Evolutionary conservation across 257 asterid genomes (phyloP).

Genomic region (Coffea eugenioides): DNA sequence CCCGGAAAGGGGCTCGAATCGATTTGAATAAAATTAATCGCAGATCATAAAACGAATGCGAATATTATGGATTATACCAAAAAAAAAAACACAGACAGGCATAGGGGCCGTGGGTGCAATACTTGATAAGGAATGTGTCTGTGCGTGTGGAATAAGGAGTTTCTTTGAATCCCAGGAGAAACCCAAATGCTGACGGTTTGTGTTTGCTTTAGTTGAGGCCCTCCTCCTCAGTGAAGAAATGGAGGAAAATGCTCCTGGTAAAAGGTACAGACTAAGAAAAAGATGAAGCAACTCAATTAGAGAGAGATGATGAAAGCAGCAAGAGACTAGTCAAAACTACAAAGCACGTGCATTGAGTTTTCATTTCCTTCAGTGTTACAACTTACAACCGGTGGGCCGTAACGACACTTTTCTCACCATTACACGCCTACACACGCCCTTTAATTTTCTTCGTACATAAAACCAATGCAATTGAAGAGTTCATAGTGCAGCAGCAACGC

Average conservation of each 20-base stretch:
- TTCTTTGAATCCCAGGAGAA: background rate
- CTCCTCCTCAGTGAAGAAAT: background rate
- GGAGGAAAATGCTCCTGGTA: background rate
- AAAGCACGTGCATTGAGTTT: background rate
- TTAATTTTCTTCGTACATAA: background rate
- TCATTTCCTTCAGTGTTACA: background rate
- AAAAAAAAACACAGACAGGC: too few species aligned
- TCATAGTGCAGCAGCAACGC: too few species aligned
- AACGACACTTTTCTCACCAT: background rate
- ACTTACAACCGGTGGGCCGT: background rate
- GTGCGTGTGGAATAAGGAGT: background rate
- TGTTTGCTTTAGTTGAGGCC: background rate
- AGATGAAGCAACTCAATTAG: background rate
- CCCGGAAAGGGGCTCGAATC: too few species aligned
- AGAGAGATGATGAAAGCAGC: background rate
- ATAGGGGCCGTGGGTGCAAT: background rate
- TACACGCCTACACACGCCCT: background rate
- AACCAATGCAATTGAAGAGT: too few species aligned
- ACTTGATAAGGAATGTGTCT: background rate
- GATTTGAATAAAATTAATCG: too few species aligned
- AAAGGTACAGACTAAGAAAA: background rate
- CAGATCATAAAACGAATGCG: too few species aligned
- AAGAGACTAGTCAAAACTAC: background rate
- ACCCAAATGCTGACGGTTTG: too few species aligned
- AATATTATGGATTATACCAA: too few species aligned